These are phyloP conservation scores for Cyclanthera cordifolia DNA, from an alignment of 306 rosid species.

Conservation along the genomic window DNA sequence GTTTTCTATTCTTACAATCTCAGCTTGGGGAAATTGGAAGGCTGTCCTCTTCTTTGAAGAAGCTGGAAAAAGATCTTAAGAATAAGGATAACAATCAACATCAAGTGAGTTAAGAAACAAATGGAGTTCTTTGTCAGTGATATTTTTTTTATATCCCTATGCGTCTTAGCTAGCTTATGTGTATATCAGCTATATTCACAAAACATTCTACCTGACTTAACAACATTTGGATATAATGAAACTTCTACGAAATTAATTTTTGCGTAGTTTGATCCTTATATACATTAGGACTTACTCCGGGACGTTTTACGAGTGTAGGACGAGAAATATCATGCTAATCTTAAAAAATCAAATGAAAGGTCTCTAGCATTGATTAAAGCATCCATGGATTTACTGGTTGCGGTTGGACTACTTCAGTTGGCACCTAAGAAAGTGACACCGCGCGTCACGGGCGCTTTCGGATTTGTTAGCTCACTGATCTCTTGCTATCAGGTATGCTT, in stretches of 20 bases:
- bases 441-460: conserved; percentile 86
- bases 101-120: conserved; percentile 30
- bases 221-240: too few species aligned
- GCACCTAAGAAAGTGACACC: conserved; percentile 80
- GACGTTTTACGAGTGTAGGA: conserved; percentile 35
- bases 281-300: neutral
- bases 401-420: conserved; percentile 86
- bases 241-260: too few species aligned
- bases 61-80: conserved; percentile 67
- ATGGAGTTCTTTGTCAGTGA: neutral
- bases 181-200: too few species aligned
- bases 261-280: neutral
- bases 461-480: conserved; percentile 75
- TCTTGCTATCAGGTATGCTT: conserved; percentile 84
- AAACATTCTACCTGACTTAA: too few species aligned
- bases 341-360: conserved; percentile 70
- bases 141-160: too few species aligned
- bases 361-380: conserved; percentile 72
- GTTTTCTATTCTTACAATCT: conserved; percentile 15
- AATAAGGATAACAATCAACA: conserved; percentile 38
- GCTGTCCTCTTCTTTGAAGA: conserved; percentile 68
- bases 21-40: conserved; percentile 93
- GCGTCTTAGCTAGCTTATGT: too few species aligned
- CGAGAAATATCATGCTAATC: conserved; percentile 62
- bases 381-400: conserved; percentile 67